Conservation (phyloP, 2,329 filamentous ascomycete genomes). For the Dothideomycetidae sp. region DNA sequence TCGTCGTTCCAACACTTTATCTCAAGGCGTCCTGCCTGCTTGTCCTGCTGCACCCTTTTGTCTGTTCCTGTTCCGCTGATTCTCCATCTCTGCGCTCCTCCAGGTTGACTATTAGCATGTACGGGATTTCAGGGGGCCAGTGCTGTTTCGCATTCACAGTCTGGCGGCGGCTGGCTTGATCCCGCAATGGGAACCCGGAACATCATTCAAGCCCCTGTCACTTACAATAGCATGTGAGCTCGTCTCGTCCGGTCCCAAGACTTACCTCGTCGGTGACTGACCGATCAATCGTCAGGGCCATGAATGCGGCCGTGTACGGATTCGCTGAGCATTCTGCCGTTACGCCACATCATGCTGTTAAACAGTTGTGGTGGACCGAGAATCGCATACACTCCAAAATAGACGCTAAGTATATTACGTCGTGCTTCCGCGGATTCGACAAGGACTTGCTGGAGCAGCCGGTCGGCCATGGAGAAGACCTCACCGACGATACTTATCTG, state of each 20-base stretch:
- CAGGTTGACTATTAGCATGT: no score
- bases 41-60: no score
- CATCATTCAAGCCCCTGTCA: constrained; percentile 23
- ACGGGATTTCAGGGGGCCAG: no score
- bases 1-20: no score
- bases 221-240: constrained; percentile 20
- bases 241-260: background rate
- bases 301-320: constrained; percentile 38
- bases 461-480: constrained; percentile 51
- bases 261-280: background rate
- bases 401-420: constrained; percentile 51
- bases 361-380: constrained; percentile 56
- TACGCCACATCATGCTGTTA: constrained; percentile 34
- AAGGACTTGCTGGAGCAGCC: constrained; percentile 47
- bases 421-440: constrained; percentile 49
- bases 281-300: constrained; percentile 17
- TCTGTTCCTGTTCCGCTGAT: no score
- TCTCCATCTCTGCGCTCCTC: no score
- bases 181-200: constrained; percentile 22
- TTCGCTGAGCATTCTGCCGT: constrained; percentile 37
- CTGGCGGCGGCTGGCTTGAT: no score
- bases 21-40: no score
- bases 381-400: constrained; percentile 55
- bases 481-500: constrained; percentile 54
- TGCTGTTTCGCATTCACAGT: no score